Base-by-base conservation (phyloP, 805 yeast species). In the Yamadazyma paraphyllophila region DNA sequence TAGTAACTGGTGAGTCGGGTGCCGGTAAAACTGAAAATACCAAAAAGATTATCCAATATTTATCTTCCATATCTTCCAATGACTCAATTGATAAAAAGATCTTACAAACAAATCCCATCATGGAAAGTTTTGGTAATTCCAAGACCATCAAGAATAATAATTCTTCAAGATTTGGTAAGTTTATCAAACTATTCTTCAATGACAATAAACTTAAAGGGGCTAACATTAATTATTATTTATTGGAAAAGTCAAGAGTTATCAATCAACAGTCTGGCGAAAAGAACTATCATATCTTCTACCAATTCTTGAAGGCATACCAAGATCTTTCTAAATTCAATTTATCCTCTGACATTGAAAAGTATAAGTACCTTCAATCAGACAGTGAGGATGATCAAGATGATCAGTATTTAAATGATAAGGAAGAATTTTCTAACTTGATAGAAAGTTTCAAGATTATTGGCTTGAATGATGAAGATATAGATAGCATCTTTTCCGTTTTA, bases 11-110 rank as follows among this genome's bases (percentile, higher is more conserved):
- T 52, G 99, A 94, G 62, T 85, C 96, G 17, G 99, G 99, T 54
- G 99, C 99, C 0, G 99, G 99, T 43, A 94, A 94, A 62, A 94
- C 99, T 0, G 99, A 94, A 67, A 94, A 89, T 55, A 94, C 99
- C 4, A 94, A 94, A 64, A 90, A 87, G 60, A 90, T 94, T 45
- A 85, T 94, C 48, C 97, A 91, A 62, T 94, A 90, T 62, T 74
- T 94, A 46, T 88, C 97, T 1, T 82, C 88, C 7, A 27, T 41
- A 7, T 32, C 36, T 29, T 35, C 47, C 8, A 47, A 50, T 34
- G 45, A 69, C 12, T 72, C 77, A 38, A 85, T 94, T 54, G 98
- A 94, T 63, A 77, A 79, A 51, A 90, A 88, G 62, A 92, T 94
- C 43, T 65, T 94, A 27, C 91, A 88, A 59, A 96, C 98, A 7